Evolutionary conservation across 208 protist genomes (phyloP), one percentile per base, ranked within the genome.

Genomic region (Spongospora subterranea): DNA sequence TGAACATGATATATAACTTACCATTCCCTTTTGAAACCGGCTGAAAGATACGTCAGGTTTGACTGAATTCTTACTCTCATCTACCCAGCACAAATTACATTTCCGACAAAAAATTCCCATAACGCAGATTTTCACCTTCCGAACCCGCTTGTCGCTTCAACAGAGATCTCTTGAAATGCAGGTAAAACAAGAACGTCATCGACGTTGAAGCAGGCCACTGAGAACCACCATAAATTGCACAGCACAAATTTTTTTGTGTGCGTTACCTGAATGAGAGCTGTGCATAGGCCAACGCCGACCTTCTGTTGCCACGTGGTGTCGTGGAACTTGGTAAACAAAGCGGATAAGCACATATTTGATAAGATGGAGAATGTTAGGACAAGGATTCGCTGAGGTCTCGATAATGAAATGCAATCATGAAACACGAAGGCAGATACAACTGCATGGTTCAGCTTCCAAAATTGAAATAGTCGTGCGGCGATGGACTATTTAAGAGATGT

Each of bases 221-320:
- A 24, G 6, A 6, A 6, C 13, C 6, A 29, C 13, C 24, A 29
- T 29, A 24, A 24, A 24, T 6, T 6, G 50, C 6, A 60, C 50
- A 60, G 24, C 24, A 6, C 6, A 6, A 60, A 24, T 60, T 29
- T 29, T 29, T 6, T 6, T 29, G 6, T 6, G 6, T 60, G 50
- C 13, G 24, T 29, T 60, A 82, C 71, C 71, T 45, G n/a, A 43
- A 82, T 82, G 35, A 35, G 17, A 43, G 71, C 71, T 6, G 71
- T 82, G 71, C 71, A 82, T 6, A 82, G 6, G 6, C 35, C 40
- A 43, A 43, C 71, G 6, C 71, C 71, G 35, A 82, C 35, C 71
- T 43, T 45, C 71, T 82, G 71, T 43, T 82, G 71, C 71, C 71
- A 82, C 6, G 71, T 82, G 17, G 71, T 82, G 17, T 82, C n/a